These are phyloP conservation scores for Domatiomyces globalis DNA, from an alignment of 2,329 filamentous ascomycete species.

Conservation along the genomic window DNA sequence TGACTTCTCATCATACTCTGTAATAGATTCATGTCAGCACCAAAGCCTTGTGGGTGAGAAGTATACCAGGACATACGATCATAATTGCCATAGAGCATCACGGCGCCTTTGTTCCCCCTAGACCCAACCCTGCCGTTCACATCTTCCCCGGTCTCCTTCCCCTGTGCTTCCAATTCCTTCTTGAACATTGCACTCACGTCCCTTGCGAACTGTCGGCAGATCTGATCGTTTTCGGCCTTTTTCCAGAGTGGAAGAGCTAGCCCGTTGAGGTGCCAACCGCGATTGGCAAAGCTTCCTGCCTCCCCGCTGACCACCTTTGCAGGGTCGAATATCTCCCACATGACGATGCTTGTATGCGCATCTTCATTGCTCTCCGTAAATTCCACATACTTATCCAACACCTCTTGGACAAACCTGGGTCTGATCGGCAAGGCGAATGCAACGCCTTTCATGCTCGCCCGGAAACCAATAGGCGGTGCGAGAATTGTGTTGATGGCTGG, in stretches of 20 bases:
- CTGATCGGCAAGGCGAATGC: constrained; percentile 32
- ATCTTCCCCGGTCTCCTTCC: constrained; percentile 6
- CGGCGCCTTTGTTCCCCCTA: constrained; percentile 11
- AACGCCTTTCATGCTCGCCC: constrained; percentile 31
- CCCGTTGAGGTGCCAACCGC: constrained; percentile 33
- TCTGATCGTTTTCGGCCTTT: constrained; percentile 24
- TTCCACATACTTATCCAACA: constrained; percentile 22
- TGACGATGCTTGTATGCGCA: constrained; percentile 22
- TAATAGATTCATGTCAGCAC: neutral
- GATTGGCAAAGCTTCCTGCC: constrained; percentile 34
- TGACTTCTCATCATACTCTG: constrained; percentile 17
- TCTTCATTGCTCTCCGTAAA: constrained; percentile 20
- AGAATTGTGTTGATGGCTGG: constrained; percentile 27
- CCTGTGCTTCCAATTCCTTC: constrained; percentile 14
- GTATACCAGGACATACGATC: constrained; percentile 12
- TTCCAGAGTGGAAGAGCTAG: constrained; percentile 31
- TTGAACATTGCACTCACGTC: constrained; percentile 22
- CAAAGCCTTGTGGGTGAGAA: neutral
- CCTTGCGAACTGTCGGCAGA: constrained; percentile 28
- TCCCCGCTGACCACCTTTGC: constrained; percentile 25
- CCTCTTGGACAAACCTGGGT: constrained; percentile 21
- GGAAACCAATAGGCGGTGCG: constrained; percentile 26
- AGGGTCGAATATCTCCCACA: constrained; percentile 33
- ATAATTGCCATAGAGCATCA: constrained; percentile 17
- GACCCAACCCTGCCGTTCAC: constrained; percentile 4